Evolutionary conservation across 352 stramenopile species (phyloP).

Genomic region (Pythium angustatum): DNA sequence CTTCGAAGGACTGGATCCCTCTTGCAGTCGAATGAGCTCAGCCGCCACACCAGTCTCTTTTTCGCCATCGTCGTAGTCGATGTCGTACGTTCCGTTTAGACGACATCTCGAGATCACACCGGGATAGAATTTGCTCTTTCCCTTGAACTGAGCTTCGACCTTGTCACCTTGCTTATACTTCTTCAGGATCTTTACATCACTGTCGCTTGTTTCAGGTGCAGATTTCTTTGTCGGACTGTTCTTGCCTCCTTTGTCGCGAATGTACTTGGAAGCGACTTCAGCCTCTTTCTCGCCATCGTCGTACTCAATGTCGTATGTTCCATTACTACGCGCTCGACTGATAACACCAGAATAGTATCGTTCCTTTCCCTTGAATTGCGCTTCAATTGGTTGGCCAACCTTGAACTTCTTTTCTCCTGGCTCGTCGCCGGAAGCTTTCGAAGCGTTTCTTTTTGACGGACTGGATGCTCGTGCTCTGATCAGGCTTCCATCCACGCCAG

Average conservation of each 20-base stretch:
- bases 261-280: slow-evolving; percentile 10
- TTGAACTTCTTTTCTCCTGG: slow-evolving; percentile 26
- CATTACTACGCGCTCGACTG: slow-evolving; percentile 37
- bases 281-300: slow-evolving; percentile 56
- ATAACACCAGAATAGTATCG: slow-evolving; percentile 42
- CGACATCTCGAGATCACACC: slow-evolving; percentile 55
- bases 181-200: slow-evolving; percentile 10
- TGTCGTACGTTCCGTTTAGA: slow-evolving; percentile 62
- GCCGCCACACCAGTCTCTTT: slow-evolving; percentile 43
- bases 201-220: slow-evolving; percentile 15
- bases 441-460: slow-evolving; percentile 12
- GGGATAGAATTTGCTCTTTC: slow-evolving; percentile 43
- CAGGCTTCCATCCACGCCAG: slow-evolving; percentile 25
- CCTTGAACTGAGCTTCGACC: slow-evolving; percentile 49
- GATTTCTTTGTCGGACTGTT: slow-evolving; percentile 20
- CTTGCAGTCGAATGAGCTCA: slow-evolving; percentile 10
- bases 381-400: slow-evolving; percentile 31
- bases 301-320: slow-evolving; percentile 50
- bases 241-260: slow-evolving; percentile 26
- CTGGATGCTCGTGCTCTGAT: slow-evolving; percentile 18
- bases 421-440: slow-evolving; percentile 16
- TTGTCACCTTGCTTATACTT: slow-evolving; percentile 49
- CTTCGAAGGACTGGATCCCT: slow-evolving; percentile 8
- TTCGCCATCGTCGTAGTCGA: slow-evolving; percentile 74
- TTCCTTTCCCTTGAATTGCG: slow-evolving; percentile 38